phyloP scores from a whole-genome alignment of 1,139 yeast genomes.

The Hansenula sp. region DNA sequence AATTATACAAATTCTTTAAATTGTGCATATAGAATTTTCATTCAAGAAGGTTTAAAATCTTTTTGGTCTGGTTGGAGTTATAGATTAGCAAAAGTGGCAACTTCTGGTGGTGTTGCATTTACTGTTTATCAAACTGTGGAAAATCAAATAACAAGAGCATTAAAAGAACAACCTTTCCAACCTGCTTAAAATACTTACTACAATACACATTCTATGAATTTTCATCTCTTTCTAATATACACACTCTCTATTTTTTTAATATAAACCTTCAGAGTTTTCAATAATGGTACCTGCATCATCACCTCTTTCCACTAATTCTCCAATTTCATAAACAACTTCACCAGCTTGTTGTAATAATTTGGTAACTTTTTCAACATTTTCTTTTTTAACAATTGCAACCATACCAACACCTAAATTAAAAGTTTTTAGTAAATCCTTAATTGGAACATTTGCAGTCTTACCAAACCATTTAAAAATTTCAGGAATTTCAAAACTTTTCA shows the following conservation, averaged over 20 bases:
- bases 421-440: conserved; percentile 79
- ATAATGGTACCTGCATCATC: conserved; percentile 53
- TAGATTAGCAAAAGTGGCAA: conserved; percentile 69
- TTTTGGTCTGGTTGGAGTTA: conserved; percentile 83
- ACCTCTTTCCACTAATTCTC: conserved; percentile 55
- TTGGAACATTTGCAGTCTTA: conserved; percentile 84
- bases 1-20: conserved; percentile 65
- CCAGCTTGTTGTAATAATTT: conserved; percentile 55
- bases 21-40: conserved; percentile 68
- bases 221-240: conserved; percentile 3
- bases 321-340: conserved; percentile 78
- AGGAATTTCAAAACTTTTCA: conserved; percentile 78
- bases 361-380: conserved; percentile 56
- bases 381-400: conserved; percentile 75
- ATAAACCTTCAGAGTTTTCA: conserved; percentile 54
- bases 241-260: conserved; percentile 28
- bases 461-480: conserved; percentile 94
- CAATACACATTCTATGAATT: conserved; percentile 13
- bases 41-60: conserved; percentile 58
- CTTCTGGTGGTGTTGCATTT: conserved; percentile 77
- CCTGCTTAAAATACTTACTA: conserved; percentile 19
- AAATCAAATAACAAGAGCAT: conserved; percentile 41
- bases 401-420: conserved; percentile 96
- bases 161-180: conserved; percentile 47
- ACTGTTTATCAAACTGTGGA: conserved; percentile 63